phyloP scores from a whole-genome alignment of 176 grass and related monocot species.

The Carex littledalei region DNA sequence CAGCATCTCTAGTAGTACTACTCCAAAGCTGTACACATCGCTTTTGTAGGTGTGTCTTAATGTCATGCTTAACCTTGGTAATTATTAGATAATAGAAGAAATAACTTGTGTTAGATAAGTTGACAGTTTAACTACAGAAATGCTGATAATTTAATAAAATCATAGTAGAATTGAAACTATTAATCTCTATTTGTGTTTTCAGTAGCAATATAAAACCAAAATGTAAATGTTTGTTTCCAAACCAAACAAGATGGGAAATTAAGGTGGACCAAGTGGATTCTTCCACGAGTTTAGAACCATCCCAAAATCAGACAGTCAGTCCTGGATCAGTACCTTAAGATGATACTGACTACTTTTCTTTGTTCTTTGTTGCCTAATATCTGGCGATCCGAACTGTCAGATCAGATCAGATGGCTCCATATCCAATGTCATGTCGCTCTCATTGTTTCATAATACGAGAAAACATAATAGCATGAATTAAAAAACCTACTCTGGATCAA shows the following conservation, averaged over 20 bases:
- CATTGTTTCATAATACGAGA: background rate
- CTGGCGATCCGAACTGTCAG: background rate
- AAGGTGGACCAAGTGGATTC: background rate
- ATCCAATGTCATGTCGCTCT: background rate
- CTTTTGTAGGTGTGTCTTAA: constrained; percentile 15
- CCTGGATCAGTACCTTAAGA: background rate
- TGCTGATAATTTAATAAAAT: background rate
- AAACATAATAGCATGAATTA: background rate
- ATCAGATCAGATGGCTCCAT: background rate
- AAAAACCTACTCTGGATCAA: constrained; percentile 26
- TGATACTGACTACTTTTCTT: background rate
- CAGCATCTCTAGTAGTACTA: constrained; percentile 19
- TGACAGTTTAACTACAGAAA: background rate
- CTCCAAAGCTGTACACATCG: constrained; percentile 23
- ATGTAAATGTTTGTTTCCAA: background rate
- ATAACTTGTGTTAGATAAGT: background rate
- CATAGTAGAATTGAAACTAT: background rate
- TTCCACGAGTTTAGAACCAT: background rate
- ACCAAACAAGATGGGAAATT: background rate
- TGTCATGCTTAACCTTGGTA: background rate
- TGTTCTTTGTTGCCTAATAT: background rate
- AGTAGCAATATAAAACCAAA: background rate
- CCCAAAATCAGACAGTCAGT: background rate
- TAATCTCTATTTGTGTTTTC: background rate
- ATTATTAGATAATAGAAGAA: constrained; percentile 2